Conservation (phyloP, 495 filamentous ascomycete species). For the Podospora sp. region DNA sequence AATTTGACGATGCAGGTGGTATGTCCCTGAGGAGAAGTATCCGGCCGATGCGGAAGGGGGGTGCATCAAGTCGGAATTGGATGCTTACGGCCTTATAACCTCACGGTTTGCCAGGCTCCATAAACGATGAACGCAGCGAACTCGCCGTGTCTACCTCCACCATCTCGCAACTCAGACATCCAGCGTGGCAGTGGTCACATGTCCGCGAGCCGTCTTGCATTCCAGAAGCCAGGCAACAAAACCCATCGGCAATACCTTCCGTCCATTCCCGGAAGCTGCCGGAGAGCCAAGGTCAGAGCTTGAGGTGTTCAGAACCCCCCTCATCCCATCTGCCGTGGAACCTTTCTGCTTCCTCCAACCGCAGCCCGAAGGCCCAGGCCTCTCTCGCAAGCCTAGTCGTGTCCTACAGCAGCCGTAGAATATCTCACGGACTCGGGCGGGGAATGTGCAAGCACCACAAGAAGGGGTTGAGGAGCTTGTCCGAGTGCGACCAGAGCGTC, state of each 20-base stretch:
- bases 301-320: background rate
- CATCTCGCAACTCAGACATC: background rate
- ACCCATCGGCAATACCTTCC: background rate
- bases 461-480: background rate
- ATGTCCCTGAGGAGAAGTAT: too few species aligned
- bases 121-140: too few species aligned
- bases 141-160: too few species aligned
- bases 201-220: background rate
- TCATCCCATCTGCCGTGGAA: background rate
- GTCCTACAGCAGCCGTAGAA: background rate
- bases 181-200: background rate
- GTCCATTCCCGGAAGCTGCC: background rate
- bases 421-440: background rate
- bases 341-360: background rate
- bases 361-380: background rate
- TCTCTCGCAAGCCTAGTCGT: background rate
- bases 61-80: too few species aligned
- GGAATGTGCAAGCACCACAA: background rate
- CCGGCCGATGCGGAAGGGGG: too few species aligned
- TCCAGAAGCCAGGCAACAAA: background rate
- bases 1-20: too few species aligned
- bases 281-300: background rate
- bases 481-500: background rate
- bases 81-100: too few species aligned
- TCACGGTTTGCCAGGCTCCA: too few species aligned